Evolutionary conservation across 805 yeast genomes (phyloP).

Genomic region (Yarrowia sp.): DNA sequence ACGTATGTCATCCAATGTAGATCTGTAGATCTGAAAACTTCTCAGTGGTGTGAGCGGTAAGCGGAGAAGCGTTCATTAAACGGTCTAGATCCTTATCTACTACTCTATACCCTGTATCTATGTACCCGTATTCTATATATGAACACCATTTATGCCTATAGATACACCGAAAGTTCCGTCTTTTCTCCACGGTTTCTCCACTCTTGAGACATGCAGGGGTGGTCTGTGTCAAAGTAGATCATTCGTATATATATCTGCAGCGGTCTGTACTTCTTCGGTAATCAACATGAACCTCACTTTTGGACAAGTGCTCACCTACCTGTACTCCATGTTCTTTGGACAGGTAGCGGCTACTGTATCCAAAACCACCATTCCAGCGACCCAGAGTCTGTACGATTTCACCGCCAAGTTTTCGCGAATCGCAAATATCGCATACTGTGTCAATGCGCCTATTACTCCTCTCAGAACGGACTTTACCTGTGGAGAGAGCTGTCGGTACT

Average conservation of each 20-base stretch:
- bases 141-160: too few species aligned
- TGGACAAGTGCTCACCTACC: background rate
- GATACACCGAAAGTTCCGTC: too few species aligned
- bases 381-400: background rate
- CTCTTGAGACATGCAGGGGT: too few species aligned
- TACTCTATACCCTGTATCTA: too few species aligned
- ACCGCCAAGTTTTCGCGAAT: slow-evolving; percentile 2
- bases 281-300: background rate
- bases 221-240: background rate
- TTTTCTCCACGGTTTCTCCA: too few species aligned
- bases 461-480: background rate
- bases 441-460: background rate
- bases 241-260: background rate
- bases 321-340: background rate
- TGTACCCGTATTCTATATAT: too few species aligned
- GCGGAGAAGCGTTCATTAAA: too few species aligned
- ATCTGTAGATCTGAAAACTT: too few species aligned
- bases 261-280: background rate
- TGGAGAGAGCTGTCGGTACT: slow-evolving; percentile 4
- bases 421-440: background rate
- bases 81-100: too few species aligned
- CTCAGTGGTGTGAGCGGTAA: too few species aligned
- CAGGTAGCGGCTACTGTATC: background rate
- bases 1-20: too few species aligned
- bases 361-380: background rate